A percentile compares a stretch with the other conserved stretches of the same genome.
These are phyloP conservation scores for Paradendryphiella salina DNA, from an alignment of 2,329 filamentous ascomycete species.

Conservation along the genomic window DNA sequence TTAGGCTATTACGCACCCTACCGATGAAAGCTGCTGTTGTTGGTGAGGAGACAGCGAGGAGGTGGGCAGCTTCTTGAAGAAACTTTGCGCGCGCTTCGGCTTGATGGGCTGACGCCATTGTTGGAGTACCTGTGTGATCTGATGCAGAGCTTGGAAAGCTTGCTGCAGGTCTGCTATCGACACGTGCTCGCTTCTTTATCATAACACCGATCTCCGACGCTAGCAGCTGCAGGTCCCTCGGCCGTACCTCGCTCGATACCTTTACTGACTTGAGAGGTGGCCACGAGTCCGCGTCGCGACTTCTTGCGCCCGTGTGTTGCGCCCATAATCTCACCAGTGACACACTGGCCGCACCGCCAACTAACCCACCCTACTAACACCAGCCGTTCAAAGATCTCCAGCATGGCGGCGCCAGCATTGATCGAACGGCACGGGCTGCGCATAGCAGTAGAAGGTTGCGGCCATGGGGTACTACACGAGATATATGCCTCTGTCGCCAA, in stretches of 20 bases:
- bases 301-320: slow-evolving; percentile 6
- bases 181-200: slow-evolving; percentile 12
- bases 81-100: slow-evolving; percentile 34
- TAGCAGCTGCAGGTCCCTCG: slow-evolving; percentile 22
- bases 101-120: slow-evolving; percentile 26
- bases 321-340: not conserved
- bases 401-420: slow-evolving; percentile 36
- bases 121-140: slow-evolving; percentile 9
- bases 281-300: not conserved
- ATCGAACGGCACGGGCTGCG: slow-evolving; percentile 55
- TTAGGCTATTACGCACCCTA: slow-evolving; percentile 32
- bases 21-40: slow-evolving; percentile 40
- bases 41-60: slow-evolving; percentile 40
- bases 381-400: not conserved
- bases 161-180: slow-evolving; percentile 12
- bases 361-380: not conserved
- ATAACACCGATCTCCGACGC: slow-evolving; percentile 31
- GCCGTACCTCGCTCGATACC: slow-evolving; percentile 15
- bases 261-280: not conserved
- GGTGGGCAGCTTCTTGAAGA: slow-evolving; percentile 41
- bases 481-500: slow-evolving; percentile 81
- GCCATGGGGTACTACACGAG: slow-evolving; percentile 86
- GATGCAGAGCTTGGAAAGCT: slow-evolving; percentile 16
- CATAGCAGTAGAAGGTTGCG: slow-evolving; percentile 85
- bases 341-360: slow-evolving; percentile 1